Evolutionary conservation across 768 basidiomycete genomes (phyloP), one percentile per base, ranked within the genome.

Genomic region (Agaricus blazei): DNA sequence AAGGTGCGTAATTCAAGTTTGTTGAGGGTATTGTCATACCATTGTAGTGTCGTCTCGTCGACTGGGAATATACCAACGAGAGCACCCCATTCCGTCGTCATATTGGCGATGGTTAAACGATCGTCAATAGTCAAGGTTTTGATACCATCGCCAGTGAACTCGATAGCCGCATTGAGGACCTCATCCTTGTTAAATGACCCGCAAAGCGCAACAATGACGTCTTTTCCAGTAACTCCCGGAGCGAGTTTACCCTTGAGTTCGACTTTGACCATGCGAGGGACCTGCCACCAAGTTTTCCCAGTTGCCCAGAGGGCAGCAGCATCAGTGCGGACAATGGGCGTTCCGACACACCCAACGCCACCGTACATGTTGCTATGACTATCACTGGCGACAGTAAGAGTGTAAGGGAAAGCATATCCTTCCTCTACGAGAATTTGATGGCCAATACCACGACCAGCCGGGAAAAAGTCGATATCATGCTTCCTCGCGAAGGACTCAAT

Each of bases 21-120:
- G 59, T 76, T 77, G 58, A 96, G 69, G 11, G 81, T 74, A 4
- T 74, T 72, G 43, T 91, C 88, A 67, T 98, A 99, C 95, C 95
- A 99, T 27, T 82, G 69, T 36, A 94, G 65, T 19, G 94, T 79
- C 8, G 81, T 84, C 19, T 84, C 77, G 65, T 99, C 97, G 4
- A 92, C 86, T 0, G 96, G 95, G 75, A 99, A 98, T 6, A 97
- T 84, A 31, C 97, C 97, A 7, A 84, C 94, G 2, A 99, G 81
- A 2, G 97, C 97, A 43, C 97, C 97, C 97, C 97, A 99, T 70
- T 99, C 97, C 29, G 97, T 98, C 4, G 97, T 98, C 97, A 98
- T 99, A 70, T 99, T 98, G n/a, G 94, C 78, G 61, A 98, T 98
- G 0, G 96, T 95, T 45, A 99, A 78, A 41, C 97, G 83, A 62